Base-by-base conservation (phyloP, 2,329 filamentous ascomycete genomes). In the Neonectria sp. region DNA sequence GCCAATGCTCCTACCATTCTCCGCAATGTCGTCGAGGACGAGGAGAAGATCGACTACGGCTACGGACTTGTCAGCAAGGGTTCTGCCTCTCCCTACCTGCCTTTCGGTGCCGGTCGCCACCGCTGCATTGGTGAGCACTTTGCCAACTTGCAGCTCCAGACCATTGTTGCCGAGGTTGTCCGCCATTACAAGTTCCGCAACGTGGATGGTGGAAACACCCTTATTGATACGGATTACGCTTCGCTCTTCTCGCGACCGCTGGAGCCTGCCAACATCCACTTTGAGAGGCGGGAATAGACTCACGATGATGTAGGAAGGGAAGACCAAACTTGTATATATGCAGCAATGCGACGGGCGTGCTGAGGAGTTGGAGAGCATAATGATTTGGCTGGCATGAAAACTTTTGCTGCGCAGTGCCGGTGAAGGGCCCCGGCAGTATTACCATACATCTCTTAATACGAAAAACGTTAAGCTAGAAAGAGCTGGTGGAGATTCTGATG, bases 61-160 rank as follows among this genome's bases (percentile, higher is more conserved):
- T 98, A 97, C 81, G 95, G 95, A 68, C 86, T 97, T 57, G 93
- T 98, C 73, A 95, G 90, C 86, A 97, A 98, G 86, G 95, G 95
- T 63, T 92, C 94, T 15, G 90, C 90, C 67, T 97, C 93, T 59
- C 95, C 95, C 0, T 98, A 98, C 80, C 89, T 98, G 55, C 95
- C 95, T 2, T 98, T 98, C 78, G 95, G 95, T 65, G 95, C 95
- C 33, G 95, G 95, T 48, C 88, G 95, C 73, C 95, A 98, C 83
- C 88, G 95, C 72, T 98, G 95, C 83, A 98, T 98, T 78, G 95
- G 95, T 72, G 95, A 98, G 86, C 94, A 97, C 78, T 98, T 98
- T 80, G 95, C 95, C 73, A 97, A 97, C 79, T 87, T 97, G 65
- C 95, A 98, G 83, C 86, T 98, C 69, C 92, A 95, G 79, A 95